Evolutionary conservation across 805 yeast genomes (phyloP).

Genomic region (Spathaspora boniae): DNA sequence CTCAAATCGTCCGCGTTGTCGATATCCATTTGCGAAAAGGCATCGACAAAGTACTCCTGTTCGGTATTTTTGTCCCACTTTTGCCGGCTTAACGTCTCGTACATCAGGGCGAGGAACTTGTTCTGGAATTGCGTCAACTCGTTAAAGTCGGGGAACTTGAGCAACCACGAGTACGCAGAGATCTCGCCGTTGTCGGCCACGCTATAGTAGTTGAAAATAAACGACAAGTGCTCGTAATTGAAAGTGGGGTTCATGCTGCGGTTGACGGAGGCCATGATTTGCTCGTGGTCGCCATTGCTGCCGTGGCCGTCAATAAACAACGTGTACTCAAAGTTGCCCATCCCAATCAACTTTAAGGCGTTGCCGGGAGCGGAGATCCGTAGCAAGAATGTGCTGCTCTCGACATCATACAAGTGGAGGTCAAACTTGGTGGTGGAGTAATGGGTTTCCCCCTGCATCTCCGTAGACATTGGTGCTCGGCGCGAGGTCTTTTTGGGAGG

Average conservation of each 20-base stretch:
- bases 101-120: conserved; percentile 48
- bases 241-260: conserved; percentile 64
- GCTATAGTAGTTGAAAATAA: conserved; percentile 58
- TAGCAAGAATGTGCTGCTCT: conserved; percentile 43
- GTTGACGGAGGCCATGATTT: conserved; percentile 17
- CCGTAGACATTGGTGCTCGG: too few species aligned
- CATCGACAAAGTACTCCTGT: conserved; percentile 53
- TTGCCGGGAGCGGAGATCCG: conserved; percentile 35
- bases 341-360: conserved; percentile 33
- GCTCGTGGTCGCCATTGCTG: conserved; percentile 3
- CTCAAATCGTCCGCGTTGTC: conserved; percentile 14
- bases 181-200: conserved; percentile 17
- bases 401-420: conserved; percentile 58
- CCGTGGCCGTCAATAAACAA: conserved; percentile 37
- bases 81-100: conserved; percentile 55
- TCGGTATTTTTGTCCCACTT: conserved; percentile 50
- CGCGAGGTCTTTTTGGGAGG: too few species aligned
- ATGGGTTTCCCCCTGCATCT: conserved; percentile 16
- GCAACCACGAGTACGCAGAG: conserved; percentile 56
- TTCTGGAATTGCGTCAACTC: conserved; percentile 51
- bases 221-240: conserved; percentile 51
- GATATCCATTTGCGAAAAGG: conserved; percentile 41
- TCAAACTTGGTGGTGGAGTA: conserved; percentile 26
- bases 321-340: conserved; percentile 51
- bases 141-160: conserved; percentile 46